These are phyloP conservation scores for Mucor plumbeus DNA, from an alignment of 371 early-diverging fungal species.

Conservation along the genomic window DNA sequence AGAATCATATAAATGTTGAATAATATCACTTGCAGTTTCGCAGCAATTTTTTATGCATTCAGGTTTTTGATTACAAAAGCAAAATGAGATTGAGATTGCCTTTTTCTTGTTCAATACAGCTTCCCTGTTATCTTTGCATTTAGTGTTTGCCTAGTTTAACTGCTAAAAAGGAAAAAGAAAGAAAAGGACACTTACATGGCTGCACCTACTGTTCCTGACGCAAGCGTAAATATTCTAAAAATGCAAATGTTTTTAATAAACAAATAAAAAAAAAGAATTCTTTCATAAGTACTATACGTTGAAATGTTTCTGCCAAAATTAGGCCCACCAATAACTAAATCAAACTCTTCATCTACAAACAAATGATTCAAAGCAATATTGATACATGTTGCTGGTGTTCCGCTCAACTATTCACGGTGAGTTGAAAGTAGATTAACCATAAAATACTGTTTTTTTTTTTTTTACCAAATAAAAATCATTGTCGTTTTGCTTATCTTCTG, in stretches of 20 bases:
- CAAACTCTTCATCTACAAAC: conserved; percentile 42
- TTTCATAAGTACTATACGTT: conserved; percentile 26
- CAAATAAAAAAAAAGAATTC: not conserved
- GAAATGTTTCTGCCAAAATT: conserved; percentile 52
- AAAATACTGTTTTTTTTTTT: conserved; percentile 2
- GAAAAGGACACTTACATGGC: conserved; percentile 41
- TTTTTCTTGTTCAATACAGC: conserved; percentile 40
- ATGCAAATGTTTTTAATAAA: not conserved
- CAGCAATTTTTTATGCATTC: conserved; percentile 35
- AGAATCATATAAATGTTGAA: conserved; percentile 31
- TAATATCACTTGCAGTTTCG: conserved; percentile 42
- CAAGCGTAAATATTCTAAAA: conserved; percentile 40
- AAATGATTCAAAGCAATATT: conserved; percentile 49
- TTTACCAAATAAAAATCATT: conserved; percentile 47
- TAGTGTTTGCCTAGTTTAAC: not conserved
- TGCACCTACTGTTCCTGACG: conserved; percentile 55
- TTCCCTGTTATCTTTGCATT: conserved; percentile 30
- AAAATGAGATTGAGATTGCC: conserved; percentile 51
- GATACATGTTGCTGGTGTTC: conserved; percentile 52
- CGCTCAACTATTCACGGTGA: conserved; percentile 27
- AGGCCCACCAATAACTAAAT: conserved; percentile 51
- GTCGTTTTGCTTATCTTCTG: conserved; percentile 25
- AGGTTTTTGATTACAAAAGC: conserved; percentile 38
- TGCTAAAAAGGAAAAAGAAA: too few species aligned
- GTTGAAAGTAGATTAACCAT: not conserved